Base-by-base conservation (phyloP, 345 rosid species). In the Dovyalis caffra region DNA sequence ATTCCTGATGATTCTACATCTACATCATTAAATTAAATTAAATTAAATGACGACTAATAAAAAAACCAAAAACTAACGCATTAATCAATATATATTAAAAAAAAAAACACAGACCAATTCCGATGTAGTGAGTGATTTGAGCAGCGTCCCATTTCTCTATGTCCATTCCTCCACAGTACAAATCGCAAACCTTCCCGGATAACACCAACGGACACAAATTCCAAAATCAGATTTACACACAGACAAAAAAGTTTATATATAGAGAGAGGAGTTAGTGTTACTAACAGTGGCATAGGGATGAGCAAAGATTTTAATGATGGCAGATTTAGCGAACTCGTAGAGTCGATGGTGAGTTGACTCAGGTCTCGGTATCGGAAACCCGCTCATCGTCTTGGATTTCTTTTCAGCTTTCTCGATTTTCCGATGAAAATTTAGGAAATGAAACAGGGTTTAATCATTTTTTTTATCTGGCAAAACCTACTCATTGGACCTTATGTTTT, bases 211-310 rank as follows among this genome's bases (percentile, higher is more conserved):
- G 3, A 67, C 25, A 34, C 8, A 57, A 20, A 38, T 2, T 67
- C 1, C 21, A 5, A 20, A 4, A 16, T n/a, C n/a, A n/a, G n/a
- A n/a, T n/a, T n/a, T n/a, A n/a, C n/a, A n/a, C n/a, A n/a, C 16
- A 12, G 8, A 4, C 18, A 15, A 2, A 25, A n/a, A n/a, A n/a
- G n/a, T n/a, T n/a, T n/a, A n/a, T n/a, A n/a, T n/a, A n/a, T n/a
- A 47, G 47, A 23, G 69, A 38, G 38, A 34, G 47, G 47, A 69
- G 64, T 62, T 3, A 56, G 69, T 29, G n/a, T 74, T 43, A 69
- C 29, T 16, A 60, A 91, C 99, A 33, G 95, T 89, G 66, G 95
- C 93, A 70, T 91, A 95, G 26, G 98, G 98, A 72, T 93, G 95
- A 38, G 86, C 87, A 85, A 93, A 95, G 76, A 93, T 95, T 78